Evolutionary conservation across 2,329 filamentous ascomycete species (phyloP).

Genomic region (Monilinia laxa): DNA sequence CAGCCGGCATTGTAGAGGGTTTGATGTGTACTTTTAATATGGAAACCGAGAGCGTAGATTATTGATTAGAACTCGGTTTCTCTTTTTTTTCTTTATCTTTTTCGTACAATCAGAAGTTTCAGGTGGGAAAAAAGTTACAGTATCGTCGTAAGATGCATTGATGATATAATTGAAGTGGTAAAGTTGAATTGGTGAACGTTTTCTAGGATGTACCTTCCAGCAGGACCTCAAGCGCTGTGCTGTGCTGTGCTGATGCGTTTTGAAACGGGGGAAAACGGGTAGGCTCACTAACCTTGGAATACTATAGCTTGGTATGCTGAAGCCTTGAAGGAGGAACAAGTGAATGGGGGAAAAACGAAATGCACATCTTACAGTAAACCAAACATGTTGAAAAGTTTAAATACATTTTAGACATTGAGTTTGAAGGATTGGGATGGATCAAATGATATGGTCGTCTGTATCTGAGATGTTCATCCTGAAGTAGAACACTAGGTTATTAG

Average conservation of each 20-base stretch:
- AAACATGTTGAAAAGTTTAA: not conserved
- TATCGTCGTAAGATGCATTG: constrained; percentile 18
- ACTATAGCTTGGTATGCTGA: not conserved
- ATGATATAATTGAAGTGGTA: not conserved
- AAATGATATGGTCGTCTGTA: not conserved
- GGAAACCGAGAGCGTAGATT: not conserved
- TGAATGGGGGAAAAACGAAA: not conserved
- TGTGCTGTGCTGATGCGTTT: constrained; percentile 18
- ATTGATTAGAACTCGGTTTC: not conserved
- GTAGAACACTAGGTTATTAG: too few relatives aligned
- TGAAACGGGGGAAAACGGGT: constrained; percentile 18
- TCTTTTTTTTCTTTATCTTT: too few relatives aligned
- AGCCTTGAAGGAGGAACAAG: not conserved
- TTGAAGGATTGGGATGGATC: not conserved
- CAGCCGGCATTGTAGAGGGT: constrained; percentile 48
- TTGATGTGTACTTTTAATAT: not conserved
- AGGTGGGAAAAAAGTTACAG: not conserved
- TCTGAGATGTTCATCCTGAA: not conserved
- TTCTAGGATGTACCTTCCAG: constrained; percentile 2
- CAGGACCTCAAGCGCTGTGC: not conserved
- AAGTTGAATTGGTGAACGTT: not conserved
- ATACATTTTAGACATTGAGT: not conserved
- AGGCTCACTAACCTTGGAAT: not conserved
- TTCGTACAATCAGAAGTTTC: not conserved
- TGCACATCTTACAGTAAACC: not conserved